These are phyloP conservation scores for Acidomyces sp. DNA, from an alignment of 495 filamentous ascomycete species.

Conservation along the genomic window DNA sequence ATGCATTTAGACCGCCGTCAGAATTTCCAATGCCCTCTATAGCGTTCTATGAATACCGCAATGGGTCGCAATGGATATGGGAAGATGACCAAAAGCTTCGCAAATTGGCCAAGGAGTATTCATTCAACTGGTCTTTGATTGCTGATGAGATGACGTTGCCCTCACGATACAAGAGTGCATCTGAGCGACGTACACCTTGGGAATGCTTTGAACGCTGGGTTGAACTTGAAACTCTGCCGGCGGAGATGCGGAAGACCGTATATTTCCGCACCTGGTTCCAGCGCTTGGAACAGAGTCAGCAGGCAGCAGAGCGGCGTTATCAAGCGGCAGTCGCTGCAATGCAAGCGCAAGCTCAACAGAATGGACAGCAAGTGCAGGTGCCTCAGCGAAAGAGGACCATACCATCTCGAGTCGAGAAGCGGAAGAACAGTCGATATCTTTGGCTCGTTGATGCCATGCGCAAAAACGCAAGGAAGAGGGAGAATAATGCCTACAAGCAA, in stretches of 20 bases:
- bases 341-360: slow-evolving; percentile 42
- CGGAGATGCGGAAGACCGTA: slow-evolving; percentile 81
- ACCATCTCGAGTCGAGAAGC: slow-evolving; percentile 67
- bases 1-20: slow-evolving; percentile 84
- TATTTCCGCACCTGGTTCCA: slow-evolving; percentile 80
- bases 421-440: slow-evolving; percentile 71
- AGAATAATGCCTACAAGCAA: slow-evolving; percentile 72
- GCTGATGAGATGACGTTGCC: slow-evolving; percentile 60
- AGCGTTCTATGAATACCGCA: slow-evolving; percentile 73
- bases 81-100: slow-evolving; percentile 83
- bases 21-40: slow-evolving; percentile 80
- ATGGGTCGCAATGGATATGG: slow-evolving; percentile 79
- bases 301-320: slow-evolving; percentile 43
- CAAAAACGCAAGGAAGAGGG: slow-evolving; percentile 86
- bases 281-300: slow-evolving; percentile 66
- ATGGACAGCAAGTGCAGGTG: slow-evolving; percentile 44
- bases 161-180: slow-evolving; percentile 63
- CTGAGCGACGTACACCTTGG: slow-evolving; percentile 90
- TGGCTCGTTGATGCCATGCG: slow-evolving; percentile 87
- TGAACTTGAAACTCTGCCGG: slow-evolving; percentile 70
- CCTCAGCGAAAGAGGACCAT: slow-evolving; percentile 53
- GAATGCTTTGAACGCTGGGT: slow-evolving; percentile 98
- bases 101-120: slow-evolving; percentile 72
- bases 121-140: slow-evolving; percentile 94
- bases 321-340: slow-evolving; percentile 44